Base-by-base conservation (phyloP, 2,329 filamentous ascomycete species). In the Colletotrichum eleusines region DNA sequence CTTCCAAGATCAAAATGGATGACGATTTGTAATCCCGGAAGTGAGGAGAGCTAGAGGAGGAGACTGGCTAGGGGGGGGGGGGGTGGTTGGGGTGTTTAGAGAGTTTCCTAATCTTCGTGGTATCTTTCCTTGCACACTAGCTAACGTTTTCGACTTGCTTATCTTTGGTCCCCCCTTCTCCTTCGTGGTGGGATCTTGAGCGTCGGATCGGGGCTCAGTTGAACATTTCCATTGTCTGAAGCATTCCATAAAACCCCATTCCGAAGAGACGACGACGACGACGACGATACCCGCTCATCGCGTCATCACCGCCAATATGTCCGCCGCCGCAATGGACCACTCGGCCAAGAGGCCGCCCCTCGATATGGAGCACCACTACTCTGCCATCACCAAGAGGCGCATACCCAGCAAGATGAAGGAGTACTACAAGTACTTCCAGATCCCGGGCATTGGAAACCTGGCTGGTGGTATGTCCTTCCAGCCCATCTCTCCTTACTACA, bases 371-470 rank as follows among this genome's bases (percentile, higher is more conserved):
- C 93, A 97, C 78, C 91, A 95, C 78, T 91, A 91, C 75, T 95
- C 93, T 1, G 84, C 89, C 68, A 85, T 89, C 54, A 92, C 94
- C 58, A 90, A 87, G 76, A 86, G 88, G 57, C 87, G 94, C 11
- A 75, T 84, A 8, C 84, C 88, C 8, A 96, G 90, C 77, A 84
- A 84, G 53, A 87, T 97, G 79, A 97, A 97, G 84, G 78, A 86
- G 46, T 94, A 95, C 80, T 97, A 97, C 85, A 94, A 94, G 81
- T 97, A 93, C 82, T 96, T 96, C 76, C 73, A 78, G 74, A 88
- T 90, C 62, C 89, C 89, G 0, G 87, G 87, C n/a, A 87, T 91
- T 71, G 85, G 83, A 40, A 90, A 91, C 74, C 76, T 91, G 55
- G 88, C 89, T 68, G 89, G 89, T 74, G 89, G 89, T 90, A 78